phyloP scores from a whole-genome alignment of 345 rosid genomes.

The Citrus hindsii region DNA sequence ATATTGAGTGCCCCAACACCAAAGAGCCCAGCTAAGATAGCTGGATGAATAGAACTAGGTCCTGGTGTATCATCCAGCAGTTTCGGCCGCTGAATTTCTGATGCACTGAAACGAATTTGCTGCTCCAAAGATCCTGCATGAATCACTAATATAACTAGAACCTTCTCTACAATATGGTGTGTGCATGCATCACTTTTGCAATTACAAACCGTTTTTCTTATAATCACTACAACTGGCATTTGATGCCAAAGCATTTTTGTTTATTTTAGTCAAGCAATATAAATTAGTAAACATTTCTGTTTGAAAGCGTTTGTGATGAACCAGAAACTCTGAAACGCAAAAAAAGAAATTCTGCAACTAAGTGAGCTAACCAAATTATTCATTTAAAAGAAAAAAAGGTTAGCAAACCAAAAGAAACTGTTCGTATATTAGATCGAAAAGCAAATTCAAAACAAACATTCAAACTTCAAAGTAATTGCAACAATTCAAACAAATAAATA shows the following conservation, averaged over 20 bases:
- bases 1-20: slow-evolving; percentile 51
- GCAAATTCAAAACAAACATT: not conserved
- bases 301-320: not conserved
- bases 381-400: no score
- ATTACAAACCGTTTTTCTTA: not conserved
- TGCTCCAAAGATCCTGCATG: slow-evolving; percentile 29
- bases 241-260: not conserved
- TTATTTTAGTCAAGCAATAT: not conserved
- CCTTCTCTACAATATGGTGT: not conserved
- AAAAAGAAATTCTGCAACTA: not conserved
- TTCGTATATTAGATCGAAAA: not conserved
- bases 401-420: not conserved
- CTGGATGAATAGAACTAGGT: slow-evolving; percentile 31
- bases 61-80: slow-evolving; percentile 10
- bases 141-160: not conserved
- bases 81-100: slow-evolving; percentile 15
- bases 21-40: slow-evolving; percentile 46
- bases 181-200: not conserved
- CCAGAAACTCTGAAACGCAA: not conserved
- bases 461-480: not conserved
- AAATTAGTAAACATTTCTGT: not conserved
- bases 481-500: not conserved
- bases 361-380: not conserved
- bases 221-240: not conserved
- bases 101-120: slow-evolving; percentile 16